Base-by-base conservation (phyloP, 352 stramenopile species). In the Phytopythium helicoides region DNA sequence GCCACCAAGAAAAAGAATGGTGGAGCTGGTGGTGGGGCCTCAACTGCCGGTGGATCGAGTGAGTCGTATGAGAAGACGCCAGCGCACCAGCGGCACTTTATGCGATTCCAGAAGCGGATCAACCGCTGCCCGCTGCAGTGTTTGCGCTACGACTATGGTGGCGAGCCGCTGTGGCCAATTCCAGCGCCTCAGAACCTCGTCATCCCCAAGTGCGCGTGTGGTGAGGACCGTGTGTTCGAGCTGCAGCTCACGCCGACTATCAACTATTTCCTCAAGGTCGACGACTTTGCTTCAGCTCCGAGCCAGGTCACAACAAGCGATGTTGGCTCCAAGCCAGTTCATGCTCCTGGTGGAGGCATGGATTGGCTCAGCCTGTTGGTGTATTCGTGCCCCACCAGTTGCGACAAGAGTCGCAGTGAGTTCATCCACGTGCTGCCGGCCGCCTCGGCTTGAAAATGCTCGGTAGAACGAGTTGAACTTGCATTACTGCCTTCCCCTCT, bases 61-160 rank as follows among this genome's bases (percentile, higher is more conserved):
- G 84, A 94, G 44, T 85, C 82, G 9, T 94, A 94, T 49, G 84
- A 94, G 64, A 85, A 81, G 47, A 92, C 84, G 16, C 84, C 84
- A 1, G 77, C 80, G 7, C 59, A 68, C 15, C 73, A 91, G 52
- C 78, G 82, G 25, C 74, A 92, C 61, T 76, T 94, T n/a, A 58
- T 92, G 55, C 77, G 75, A n/a, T 94, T 94, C 62, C 81, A 94
- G 58, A 88, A 94, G 58, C 84, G 84, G 26, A 89, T 94, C 42
- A 87, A 54, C 45, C 80, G 84, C 5, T 87, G 75, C 48, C 84
- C 81, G 37, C 51, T 86, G 12, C 84, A 94, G 56, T 89, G 81
- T 34, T 71, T 94, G 54, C 81, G 84, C 28, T 94, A 94, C 49
- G 78, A 94, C 60, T 94, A 94, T 44, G 84, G 77, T 11, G 84